These are phyloP conservation scores for Nitzschia sp. DNA, from an alignment of 108 stramenopile species.

Conservation along the genomic window DNA sequence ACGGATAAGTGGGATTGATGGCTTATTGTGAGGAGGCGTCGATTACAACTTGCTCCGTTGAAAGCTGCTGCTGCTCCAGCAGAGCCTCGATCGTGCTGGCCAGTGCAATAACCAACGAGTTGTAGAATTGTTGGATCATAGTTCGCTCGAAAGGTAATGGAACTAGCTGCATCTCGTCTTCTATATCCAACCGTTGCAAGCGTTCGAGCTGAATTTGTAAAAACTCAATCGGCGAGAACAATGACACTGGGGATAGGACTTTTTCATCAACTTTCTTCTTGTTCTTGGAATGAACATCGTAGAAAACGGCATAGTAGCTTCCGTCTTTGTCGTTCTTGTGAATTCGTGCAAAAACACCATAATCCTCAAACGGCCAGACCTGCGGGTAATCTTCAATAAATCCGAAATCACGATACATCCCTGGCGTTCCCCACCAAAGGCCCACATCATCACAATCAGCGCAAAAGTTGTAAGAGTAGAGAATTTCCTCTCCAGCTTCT, in stretches of 20 bases:
- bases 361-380: slow-evolving; percentile 1
- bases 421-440: slow-evolving; percentile 23
- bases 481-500: slow-evolving; percentile 5
- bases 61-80: too few species aligned
- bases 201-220: neutral
- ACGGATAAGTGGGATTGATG: too few species aligned
- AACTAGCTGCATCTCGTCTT: neutral
- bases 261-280: too few species aligned
- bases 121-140: neutral
- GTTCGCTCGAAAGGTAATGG: neutral
- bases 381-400: slow-evolving; percentile 36
- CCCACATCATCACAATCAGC: slow-evolving; percentile 10
- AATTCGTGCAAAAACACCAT: neutral
- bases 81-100: neutral
- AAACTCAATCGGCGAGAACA: neutral
- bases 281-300: too few species aligned
- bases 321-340: too few species aligned
- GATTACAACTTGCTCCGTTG: too few species aligned
- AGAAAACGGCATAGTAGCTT: neutral
- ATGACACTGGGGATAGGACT: too few species aligned
- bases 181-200: neutral
- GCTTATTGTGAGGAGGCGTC: too few species aligned
- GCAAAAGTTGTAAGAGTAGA: slow-evolving; percentile 16
- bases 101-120: neutral
- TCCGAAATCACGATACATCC: slow-evolving; percentile 36